phyloP scores from a whole-genome alignment of 257 asterid species.

The Gentiana dahurica region DNA sequence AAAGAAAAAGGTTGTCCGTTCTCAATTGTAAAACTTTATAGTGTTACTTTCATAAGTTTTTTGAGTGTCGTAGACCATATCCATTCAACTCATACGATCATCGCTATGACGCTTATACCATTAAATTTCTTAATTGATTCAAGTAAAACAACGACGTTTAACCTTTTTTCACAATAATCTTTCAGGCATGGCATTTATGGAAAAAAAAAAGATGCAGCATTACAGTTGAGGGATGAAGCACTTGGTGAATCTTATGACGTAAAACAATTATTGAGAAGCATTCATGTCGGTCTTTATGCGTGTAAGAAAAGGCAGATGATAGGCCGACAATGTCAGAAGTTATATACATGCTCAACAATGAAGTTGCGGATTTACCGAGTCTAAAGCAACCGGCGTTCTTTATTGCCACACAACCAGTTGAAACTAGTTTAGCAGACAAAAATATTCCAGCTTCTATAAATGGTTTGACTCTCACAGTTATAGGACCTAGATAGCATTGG shows the following conservation, averaged over 20 bases:
- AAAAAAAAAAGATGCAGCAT: slow-evolving; percentile 13
- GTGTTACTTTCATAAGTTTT: no score
- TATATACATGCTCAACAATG: slow-evolving; percentile 36
- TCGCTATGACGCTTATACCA: no score
- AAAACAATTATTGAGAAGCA: slow-evolving; percentile 27
- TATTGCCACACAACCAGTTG: slow-evolving; percentile 17
- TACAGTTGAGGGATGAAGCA: slow-evolving; percentile 33
- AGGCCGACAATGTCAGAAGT: slow-evolving; percentile 44
- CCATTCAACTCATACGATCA: no score
- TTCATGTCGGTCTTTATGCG: slow-evolving; percentile 46
- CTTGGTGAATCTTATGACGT: slow-evolving; percentile 21
- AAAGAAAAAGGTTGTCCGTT: no score
- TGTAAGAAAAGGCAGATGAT: slow-evolving; percentile 34
- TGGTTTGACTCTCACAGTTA: slow-evolving; percentile 5
- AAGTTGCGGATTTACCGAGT: slow-evolving; percentile 15
- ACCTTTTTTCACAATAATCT: no score
- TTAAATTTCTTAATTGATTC: no score
- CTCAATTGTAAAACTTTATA: no score
- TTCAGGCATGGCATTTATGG: slow-evolving; percentile 59
- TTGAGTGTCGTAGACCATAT: no score
- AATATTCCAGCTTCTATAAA: slow-evolving; percentile 6
- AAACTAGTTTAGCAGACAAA: slow-evolving; percentile 4
- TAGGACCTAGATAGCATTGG: slow-evolving; percentile 11
- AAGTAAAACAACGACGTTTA: no score
- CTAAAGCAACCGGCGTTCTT: slow-evolving; percentile 37